phyloP scores from a whole-genome alignment of 768 basidiomycete species.

The Leccinum subgranulosum region DNA sequence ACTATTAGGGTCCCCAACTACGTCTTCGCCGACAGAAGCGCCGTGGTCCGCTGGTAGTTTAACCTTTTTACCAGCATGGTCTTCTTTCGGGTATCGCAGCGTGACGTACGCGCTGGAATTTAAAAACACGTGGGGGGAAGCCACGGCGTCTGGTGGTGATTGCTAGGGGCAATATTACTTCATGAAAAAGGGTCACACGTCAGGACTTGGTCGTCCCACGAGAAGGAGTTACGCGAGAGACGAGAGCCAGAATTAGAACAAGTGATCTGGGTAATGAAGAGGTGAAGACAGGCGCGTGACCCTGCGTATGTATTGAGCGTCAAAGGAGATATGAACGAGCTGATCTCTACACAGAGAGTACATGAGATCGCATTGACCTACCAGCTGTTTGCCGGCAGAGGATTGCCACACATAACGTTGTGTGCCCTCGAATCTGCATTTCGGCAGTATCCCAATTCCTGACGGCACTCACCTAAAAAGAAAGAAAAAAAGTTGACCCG shows the following conservation, averaged over 20 bases:
- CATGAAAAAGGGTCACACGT: not conserved
- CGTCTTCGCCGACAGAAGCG: not conserved
- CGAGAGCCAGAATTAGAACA: not conserved
- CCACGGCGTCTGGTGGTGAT: not conserved
- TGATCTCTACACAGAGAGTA: not conserved
- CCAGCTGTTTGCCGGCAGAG: not conserved
- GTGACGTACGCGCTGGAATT: slow-evolving; percentile 6
- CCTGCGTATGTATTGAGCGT: not conserved
- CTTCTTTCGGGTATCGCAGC: not conserved
- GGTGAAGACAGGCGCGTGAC: not conserved
- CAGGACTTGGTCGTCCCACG: not conserved
- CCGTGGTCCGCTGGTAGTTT: not conserved
- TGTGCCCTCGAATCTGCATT: not conserved
- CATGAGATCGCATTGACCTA: not conserved
- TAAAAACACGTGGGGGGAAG: not conserved
- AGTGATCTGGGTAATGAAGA: not conserved
- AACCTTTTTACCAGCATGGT: slow-evolving; percentile 2
- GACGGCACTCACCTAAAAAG: not conserved
- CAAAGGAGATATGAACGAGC: not conserved
- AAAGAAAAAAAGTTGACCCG: not conserved
- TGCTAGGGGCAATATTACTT: not conserved
- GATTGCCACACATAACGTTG: not conserved
- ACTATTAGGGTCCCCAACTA: too few relatives aligned
- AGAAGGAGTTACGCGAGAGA: not conserved
- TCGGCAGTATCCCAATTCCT: not conserved